Evolutionary conservation across 2,329 filamentous ascomycete species (phyloP), one percentile per base, ranked within the genome.

Genomic region (Xylaria sp.): DNA sequence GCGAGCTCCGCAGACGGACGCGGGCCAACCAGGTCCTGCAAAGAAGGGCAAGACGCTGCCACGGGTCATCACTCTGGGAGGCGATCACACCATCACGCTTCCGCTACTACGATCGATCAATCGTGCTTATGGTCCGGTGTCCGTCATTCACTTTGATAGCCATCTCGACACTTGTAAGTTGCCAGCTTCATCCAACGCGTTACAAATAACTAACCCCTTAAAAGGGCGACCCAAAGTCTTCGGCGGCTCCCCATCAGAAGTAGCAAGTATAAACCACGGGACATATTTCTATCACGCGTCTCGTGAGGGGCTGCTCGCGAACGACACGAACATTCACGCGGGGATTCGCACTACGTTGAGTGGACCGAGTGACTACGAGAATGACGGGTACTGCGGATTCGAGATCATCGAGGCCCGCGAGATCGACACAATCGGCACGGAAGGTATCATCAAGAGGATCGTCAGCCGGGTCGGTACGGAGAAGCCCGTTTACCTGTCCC

Each of bases 221-320:
- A 85, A 85, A 75, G 93, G 92, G 92, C 89, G 87, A 66, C 93
- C 93, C 50, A 95, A 95, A 78, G 93, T 96, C 30, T 97, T 97
- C 74, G 93, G 93, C 61, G 93, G 93, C 34, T 90, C 91, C 0
- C 93, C 93, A 0, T 91, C 88, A 32, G 87, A 94, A 68, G 87
- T 90, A 45, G 93, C 93, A 23, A 86, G 86, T 71, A 90, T 97
- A 81, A 97, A 96, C 81, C 92, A 96, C 81, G 93, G 93, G 48
- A 96, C 93, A 1, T 96, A 96, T 83, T 97, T 97, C 81, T 96
- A 91, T 81, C 92, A 95, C 77, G 93, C 93, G 0, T 82, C 90
- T 0, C 87, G 90, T 80, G 92, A 96, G 78, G 93, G 93, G 2
- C 83, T 96, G 18, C 83, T 97, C 23, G 85, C 85, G 70, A 97